Conservation (phyloP, 345 rosid genomes). For the Linum usitatissimum region DNA sequence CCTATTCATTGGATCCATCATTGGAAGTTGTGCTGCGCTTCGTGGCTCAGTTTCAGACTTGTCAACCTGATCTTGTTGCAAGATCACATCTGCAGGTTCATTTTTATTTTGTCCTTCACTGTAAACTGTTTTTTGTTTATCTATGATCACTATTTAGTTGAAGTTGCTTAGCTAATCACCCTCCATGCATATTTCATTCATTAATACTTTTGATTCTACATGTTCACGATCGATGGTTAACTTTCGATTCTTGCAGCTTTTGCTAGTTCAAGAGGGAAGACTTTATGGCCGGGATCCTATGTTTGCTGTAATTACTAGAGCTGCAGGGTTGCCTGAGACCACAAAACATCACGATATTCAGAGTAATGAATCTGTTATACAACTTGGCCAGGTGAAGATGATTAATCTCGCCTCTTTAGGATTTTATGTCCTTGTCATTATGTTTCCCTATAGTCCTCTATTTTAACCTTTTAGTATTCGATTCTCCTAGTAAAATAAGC, state of each 20-base stretch:
- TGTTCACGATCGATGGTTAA: slow-evolving; percentile 9
- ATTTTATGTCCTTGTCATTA: background rate
- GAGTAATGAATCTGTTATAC: slow-evolving; percentile 58
- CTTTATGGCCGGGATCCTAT: slow-evolving; percentile 81
- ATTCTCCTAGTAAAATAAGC: slow-evolving; percentile 15
- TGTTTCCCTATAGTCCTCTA: background rate
- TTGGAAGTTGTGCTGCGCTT: slow-evolving; percentile 64
- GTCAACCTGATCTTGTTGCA: slow-evolving; percentile 82
- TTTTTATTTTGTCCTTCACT: background rate
- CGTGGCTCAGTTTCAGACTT: slow-evolving; percentile 76
- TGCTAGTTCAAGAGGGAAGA: slow-evolving; percentile 94
- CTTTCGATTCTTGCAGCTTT: slow-evolving; percentile 40
- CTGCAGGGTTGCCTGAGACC: slow-evolving; percentile 62
- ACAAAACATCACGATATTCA: slow-evolving; percentile 54
- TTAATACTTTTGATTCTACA: background rate
- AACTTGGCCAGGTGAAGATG: slow-evolving; percentile 57
- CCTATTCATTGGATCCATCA: slow-evolving; percentile 52
- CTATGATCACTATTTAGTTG: background rate
- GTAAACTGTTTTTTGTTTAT: background rate
- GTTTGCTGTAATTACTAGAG: slow-evolving; percentile 53
- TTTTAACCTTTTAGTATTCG: background rate
- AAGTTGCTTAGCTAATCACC: background rate
- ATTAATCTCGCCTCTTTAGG: slow-evolving; percentile 1
- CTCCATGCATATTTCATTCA: slow-evolving; percentile 2
- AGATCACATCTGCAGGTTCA: slow-evolving; percentile 95